Percentiles rank a stretch among this genome's conserved stretches.
Conservation (phyloP, 2,329 filamentous ascomycete genomes). For the Penicillium sp. region DNA sequence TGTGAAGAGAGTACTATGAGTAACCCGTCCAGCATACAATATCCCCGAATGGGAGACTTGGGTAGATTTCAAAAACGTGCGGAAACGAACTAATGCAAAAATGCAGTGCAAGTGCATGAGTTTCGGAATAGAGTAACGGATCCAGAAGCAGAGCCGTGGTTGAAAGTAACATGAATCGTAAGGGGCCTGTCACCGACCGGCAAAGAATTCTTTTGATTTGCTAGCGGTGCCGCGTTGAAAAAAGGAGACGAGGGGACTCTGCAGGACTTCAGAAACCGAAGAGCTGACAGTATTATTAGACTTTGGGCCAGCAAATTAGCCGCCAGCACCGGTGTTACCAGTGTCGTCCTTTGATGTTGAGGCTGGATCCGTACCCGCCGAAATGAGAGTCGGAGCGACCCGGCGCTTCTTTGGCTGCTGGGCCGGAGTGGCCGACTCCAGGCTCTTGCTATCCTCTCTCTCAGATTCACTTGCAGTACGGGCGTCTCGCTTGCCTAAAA, state of each 20-base stretch:
- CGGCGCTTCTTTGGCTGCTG: constrained; percentile 64
- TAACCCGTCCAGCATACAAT: not conserved
- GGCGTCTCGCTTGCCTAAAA: constrained; percentile 53
- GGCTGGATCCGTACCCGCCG: constrained; percentile 21
- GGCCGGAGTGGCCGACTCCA: constrained; percentile 44
- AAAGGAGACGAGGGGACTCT: not conserved
- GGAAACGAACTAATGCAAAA: not conserved
- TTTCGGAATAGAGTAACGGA: not conserved
- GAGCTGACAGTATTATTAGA: no score
- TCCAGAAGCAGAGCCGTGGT: constrained; percentile 1
- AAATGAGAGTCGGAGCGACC: constrained; percentile 66
- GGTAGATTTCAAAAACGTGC: not conserved
- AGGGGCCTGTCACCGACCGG: constrained; percentile 3
- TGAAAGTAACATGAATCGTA: constrained; percentile 23
- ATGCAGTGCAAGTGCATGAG: not conserved
- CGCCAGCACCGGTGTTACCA: constrained; percentile 1
- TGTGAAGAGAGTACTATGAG: no score
- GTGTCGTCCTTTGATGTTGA: constrained; percentile 14
- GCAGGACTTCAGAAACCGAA: not conserved
- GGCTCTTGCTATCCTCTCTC: constrained; percentile 42
- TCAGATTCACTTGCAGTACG: constrained; percentile 43
- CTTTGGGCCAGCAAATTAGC: not conserved
- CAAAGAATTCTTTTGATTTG: not conserved
- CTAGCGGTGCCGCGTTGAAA: not conserved
- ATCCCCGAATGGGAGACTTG: no score